Base-by-base conservation (phyloP, 108 stramenopile genomes). In the Schizochytrium sp. region DNA sequence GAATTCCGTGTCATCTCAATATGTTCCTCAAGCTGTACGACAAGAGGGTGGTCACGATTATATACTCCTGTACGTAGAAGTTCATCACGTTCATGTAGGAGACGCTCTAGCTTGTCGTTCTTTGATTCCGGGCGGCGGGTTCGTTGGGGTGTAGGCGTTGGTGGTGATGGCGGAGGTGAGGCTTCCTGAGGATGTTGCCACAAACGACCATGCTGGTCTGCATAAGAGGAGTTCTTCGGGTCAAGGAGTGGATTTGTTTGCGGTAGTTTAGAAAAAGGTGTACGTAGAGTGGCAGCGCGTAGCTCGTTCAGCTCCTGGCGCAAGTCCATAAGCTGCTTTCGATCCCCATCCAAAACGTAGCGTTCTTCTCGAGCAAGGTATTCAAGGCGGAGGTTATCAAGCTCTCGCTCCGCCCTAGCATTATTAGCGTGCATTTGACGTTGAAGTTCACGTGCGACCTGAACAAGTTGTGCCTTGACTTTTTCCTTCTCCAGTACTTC, bases 331-430 rank as follows among this genome's bases (percentile, higher is more conserved):
- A 92, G 92, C 89, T 92, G 90, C 57, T 91, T 64, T 13, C 92
- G 53, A 47, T 92, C 92, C 10, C 91, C 92, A 40, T 92, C 92
- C 15, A 92, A 88, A 42, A 91, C 89, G 47, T 88, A 91, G 46
- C 92, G 90, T 46, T 92, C 91, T 89, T 92, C 92, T 40, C 90
- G 89, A 5, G 92, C 92, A 40, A 92, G 61, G 57, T 91, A 92
- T 88, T 92, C 91, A 46, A 92, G 88, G 4, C 92, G 55, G 46
- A 92, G 90, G 46, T 91, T 90, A 88, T 91, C 92, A 90, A 92
- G 89, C 40, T 92, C 91, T 4, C 89, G 87, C 47, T 91, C 72
- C 41, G 90, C 90, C 5, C 87, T 12, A 4, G 49, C 64, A 40
- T 56, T 46, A 19, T 46, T 50, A 17, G 38, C 88, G 61, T 89